Conservation (phyloP, 441 rosid genomes). For the Croton laevigatus region DNA sequence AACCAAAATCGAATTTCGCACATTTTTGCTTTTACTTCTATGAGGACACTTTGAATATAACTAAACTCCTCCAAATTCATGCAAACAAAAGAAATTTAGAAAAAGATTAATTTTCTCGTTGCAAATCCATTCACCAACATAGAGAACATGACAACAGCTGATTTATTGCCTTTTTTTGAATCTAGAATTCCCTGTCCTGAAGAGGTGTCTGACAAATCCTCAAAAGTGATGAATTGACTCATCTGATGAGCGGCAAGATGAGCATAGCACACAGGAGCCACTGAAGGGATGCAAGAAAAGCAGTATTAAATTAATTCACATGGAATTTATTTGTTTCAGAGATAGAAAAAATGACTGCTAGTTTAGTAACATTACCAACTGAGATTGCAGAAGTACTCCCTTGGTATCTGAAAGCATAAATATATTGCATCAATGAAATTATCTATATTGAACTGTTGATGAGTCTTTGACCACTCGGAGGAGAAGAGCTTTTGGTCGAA, state of each 20-base stretch:
- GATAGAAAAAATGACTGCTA: background rate
- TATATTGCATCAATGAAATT: background rate
- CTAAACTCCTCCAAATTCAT: background rate
- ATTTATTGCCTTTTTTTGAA: background rate
- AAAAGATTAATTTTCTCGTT: background rate
- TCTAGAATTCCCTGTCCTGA: constrained; percentile 37
- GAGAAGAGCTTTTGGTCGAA: no score
- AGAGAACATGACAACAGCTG: background rate
- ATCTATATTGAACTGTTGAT: background rate
- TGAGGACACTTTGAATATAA: background rate
- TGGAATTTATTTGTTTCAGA: background rate
- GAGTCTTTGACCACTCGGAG: no score
- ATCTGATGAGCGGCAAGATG: constrained; percentile 85
- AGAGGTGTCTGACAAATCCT: constrained; percentile 54
- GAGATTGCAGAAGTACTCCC: constrained; percentile 83
- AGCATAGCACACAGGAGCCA: constrained; percentile 89
- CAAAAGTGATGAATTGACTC: constrained; percentile 70
- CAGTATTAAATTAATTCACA: background rate
- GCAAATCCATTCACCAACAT: background rate
- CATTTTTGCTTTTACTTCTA: background rate
- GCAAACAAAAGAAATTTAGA: background rate
- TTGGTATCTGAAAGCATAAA: constrained; percentile 54
- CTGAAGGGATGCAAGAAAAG: constrained; percentile 33
- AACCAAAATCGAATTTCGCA: no score
- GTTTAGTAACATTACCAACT: constrained; percentile 45